Evolutionary conservation across 306 rosid species (phyloP), one percentile per base, ranked within the genome.

Genomic region (Lathyrus aphaca): DNA sequence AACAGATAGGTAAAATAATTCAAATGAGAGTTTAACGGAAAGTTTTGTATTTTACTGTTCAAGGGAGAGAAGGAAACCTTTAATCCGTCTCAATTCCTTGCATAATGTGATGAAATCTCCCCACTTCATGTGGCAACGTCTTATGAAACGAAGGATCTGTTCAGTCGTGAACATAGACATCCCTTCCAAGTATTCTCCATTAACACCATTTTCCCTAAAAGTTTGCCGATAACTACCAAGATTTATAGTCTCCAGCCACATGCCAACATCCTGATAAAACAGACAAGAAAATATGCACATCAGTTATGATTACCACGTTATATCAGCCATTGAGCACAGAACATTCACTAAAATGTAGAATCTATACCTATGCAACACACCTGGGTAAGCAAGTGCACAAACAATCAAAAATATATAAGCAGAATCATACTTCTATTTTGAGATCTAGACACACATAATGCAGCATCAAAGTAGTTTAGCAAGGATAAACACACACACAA

Each of bases 81-180:
- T 94, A 71, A 94, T 94, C 67, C 97, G 95, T 82, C 99, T 91
- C 40, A 94, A 89, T 73, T 94, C 99, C 91, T 91, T 91, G 79
- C 99, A 94, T 60, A 94, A 82, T 4, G 97, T 94, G 72, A 94
- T 94, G 82, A 94, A 94, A 75, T 94, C 99, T 64, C 99, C 97
- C 99, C 97, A 91, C 83, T 87, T 94, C 98, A 94, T 88, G 87
- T 90, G 98, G 74, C 98, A 90, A 56, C 97, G 94, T 87, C 98
- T 85, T 68, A 90, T 94, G 77, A 94, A 94, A 40, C 98, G 96
- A 74, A 94, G 98, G 78, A 94, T 94, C 78, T 94, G 99, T 54
- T 94, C 99, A 17, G 99, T 94, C 0, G 99, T 94, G 81, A 94
- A 94, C 99, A 94, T 91, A 60, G 97, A 94, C 97, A 94, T 91